phyloP scores from a whole-genome alignment of 108 stramenopile species.

The Skeletonema potamos region DNA sequence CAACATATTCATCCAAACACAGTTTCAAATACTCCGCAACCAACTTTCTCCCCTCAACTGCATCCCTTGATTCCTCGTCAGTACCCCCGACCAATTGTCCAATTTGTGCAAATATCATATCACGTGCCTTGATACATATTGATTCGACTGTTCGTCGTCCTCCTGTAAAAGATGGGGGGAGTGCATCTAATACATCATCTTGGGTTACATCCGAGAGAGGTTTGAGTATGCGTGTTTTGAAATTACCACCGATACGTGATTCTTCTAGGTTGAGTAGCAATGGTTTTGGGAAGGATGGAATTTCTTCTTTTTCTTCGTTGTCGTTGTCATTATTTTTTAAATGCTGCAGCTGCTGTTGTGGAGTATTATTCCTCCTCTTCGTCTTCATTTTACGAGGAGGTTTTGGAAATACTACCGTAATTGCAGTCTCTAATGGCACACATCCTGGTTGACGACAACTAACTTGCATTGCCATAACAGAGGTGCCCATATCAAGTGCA shows the following conservation, averaged over 20 bases:
- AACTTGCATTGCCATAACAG: constrained; percentile 90
- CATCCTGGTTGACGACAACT: constrained; percentile 81
- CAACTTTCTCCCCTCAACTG: constrained; percentile 37
- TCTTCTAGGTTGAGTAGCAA: constrained; percentile 42
- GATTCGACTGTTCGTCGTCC: constrained; percentile 68
- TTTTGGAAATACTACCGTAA: constrained; percentile 82
- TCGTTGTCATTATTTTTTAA: neutral
- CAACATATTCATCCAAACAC: constrained; percentile 72
- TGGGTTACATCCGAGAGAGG: constrained; percentile 80
- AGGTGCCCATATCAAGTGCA: constrained; percentile 72
- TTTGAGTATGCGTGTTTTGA: constrained; percentile 83
- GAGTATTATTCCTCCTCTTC: neutral
- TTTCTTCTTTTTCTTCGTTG: neutral
- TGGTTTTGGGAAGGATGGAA: constrained; percentile 33
- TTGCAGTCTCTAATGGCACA: constrained; percentile 86
- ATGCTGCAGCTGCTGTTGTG: neutral
- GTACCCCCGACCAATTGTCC: constrained; percentile 62
- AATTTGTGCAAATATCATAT: constrained; percentile 82
- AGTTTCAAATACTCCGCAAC: constrained; percentile 76
- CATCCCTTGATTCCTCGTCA: constrained; percentile 13
- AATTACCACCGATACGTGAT: constrained; percentile 59
- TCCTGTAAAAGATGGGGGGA: constrained; percentile 77
- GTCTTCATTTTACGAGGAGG: constrained; percentile 18
- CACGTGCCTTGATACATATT: constrained; percentile 64
- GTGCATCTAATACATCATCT: constrained; percentile 82